Evolutionary conservation across 2,329 filamentous ascomycete species (phyloP).

Genomic region (Trichocomaceae sp.): DNA sequence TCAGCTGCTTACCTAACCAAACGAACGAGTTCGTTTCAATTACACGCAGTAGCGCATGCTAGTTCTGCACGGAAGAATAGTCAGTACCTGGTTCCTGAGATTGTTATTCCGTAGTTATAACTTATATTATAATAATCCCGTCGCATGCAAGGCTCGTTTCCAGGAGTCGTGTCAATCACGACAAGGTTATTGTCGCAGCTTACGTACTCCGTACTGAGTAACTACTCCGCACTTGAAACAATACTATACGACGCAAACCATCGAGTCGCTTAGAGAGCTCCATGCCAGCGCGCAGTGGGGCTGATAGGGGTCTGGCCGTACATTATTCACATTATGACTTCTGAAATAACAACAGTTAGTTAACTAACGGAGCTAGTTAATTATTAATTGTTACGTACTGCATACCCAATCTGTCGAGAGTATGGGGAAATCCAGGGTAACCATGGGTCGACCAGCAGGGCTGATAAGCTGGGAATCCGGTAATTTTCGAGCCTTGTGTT

Average conservation of each 20-base stretch:
- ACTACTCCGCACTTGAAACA: no score
- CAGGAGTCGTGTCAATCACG: neutral
- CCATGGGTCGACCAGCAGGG: neutral
- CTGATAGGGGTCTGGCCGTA: slow-evolving; percentile 8
- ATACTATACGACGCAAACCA: slow-evolving; percentile 6
- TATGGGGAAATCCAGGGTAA: neutral
- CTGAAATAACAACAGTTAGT: no score
- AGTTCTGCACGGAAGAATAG: no score
- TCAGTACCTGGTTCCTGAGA: no score
- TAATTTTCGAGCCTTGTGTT: no score
- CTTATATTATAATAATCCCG: no score
- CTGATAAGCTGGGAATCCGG: neutral
- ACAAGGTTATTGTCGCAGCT: no score
- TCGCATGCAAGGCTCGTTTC: neutral
- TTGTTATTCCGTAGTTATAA: neutral
- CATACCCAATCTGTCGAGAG: neutral
- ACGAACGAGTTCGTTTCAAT: neutral
- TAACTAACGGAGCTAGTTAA: no score
- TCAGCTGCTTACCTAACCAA: neutral
- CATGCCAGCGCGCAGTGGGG: slow-evolving; percentile 5
- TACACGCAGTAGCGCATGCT: no score
- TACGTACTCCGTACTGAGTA: neutral
- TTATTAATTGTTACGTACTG: neutral
- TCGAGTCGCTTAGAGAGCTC: neutral
- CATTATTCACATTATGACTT: neutral